phyloP scores from a whole-genome alignment of 345 rosid genomes.

The Salix caprea region DNA sequence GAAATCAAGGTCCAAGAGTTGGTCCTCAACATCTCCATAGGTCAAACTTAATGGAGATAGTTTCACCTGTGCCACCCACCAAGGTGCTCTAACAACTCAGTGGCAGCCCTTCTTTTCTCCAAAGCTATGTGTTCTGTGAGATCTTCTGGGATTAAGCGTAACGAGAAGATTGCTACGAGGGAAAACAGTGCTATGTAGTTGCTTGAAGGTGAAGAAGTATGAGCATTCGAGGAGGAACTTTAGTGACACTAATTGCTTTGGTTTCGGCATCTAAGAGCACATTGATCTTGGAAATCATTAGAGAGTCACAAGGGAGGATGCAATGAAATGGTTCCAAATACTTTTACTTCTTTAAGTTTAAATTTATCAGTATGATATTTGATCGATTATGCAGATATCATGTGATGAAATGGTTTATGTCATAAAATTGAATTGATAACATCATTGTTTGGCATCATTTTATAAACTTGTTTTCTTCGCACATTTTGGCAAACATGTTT shows the following conservation, averaged over 20 bases:
- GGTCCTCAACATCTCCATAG: constrained; percentile 79
- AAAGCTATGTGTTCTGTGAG: constrained; percentile 97
- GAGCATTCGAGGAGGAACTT: constrained; percentile 85
- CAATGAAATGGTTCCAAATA: constrained; percentile 91
- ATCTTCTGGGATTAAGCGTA: constrained; percentile 89
- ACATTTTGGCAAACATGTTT: constrained; percentile 9
- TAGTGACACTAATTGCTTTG: constrained; percentile 95
- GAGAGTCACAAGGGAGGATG: constrained; percentile 83
- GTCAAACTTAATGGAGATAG: constrained; percentile 76
- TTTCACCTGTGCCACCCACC: constrained; percentile 65
- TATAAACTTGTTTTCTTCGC: constrained; percentile 8
- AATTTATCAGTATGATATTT: background rate
- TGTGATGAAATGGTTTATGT: background rate
- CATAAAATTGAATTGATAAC: background rate
- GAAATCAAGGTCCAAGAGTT: constrained; percentile 87
- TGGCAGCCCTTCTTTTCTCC: constrained; percentile 72
- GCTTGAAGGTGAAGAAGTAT: constrained; percentile 88
- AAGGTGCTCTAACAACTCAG: constrained; percentile 90
- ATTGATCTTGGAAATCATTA: constrained; percentile 58
- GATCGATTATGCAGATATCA: too few species aligned
- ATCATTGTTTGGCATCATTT: background rate
- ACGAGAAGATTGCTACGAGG: constrained; percentile 94
- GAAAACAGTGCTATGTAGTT: constrained; percentile 98
- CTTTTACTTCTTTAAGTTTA: background rate
- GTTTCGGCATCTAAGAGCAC: constrained; percentile 95